A percentile compares a stretch with the other conserved stretches of the same genome.
Conservation (phyloP, 1,284 basidiomycete genomes). For the Heterobasidion irregulare region DNA sequence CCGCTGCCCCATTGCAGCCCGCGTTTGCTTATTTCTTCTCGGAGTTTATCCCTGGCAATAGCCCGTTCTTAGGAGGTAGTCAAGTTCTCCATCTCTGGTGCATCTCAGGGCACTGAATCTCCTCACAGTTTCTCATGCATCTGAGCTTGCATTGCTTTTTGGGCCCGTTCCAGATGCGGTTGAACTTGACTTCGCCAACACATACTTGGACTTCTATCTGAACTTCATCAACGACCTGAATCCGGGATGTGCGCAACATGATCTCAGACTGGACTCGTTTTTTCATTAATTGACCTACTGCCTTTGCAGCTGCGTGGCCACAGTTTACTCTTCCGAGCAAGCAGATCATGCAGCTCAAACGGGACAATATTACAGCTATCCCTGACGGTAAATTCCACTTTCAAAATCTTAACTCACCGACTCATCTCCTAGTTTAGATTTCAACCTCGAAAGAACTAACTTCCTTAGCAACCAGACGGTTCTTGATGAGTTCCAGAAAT, state of each 20-base stretch:
- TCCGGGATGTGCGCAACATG: conserved; percentile 33
- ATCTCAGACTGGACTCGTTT: background rate
- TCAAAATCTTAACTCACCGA: background rate
- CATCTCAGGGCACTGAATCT: background rate
- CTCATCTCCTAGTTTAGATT: conserved; percentile 25
- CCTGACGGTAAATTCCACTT: conserved; percentile 29
- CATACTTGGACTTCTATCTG: conserved; percentile 42
- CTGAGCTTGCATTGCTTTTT: conserved; percentile 40
- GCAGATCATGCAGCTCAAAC: conserved; percentile 35
- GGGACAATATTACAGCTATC: conserved; percentile 41
- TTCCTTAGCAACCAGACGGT: conserved; percentile 33
- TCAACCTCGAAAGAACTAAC: conserved; percentile 29
- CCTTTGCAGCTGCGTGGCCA: conserved; percentile 33
- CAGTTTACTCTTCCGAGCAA: conserved; percentile 25
- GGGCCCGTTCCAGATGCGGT: conserved; percentile 28
- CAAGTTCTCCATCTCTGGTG: background rate
- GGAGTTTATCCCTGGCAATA: conserved; percentile 44
- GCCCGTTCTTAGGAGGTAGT: conserved; percentile 30
- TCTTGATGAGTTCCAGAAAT: conserved; percentile 40
- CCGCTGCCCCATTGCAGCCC: conserved; percentile 35
- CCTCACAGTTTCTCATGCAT: conserved; percentile 35
- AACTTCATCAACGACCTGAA: conserved; percentile 44
- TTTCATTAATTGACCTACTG: background rate
- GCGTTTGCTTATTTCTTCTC: conserved; percentile 47
- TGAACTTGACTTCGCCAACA: conserved; percentile 37